Percentiles rank a stretch among this genome's conserved stretches.
Evolutionary conservation across 2,329 filamentous ascomycete species (phyloP).

Genomic region (Hortaea sp.): DNA sequence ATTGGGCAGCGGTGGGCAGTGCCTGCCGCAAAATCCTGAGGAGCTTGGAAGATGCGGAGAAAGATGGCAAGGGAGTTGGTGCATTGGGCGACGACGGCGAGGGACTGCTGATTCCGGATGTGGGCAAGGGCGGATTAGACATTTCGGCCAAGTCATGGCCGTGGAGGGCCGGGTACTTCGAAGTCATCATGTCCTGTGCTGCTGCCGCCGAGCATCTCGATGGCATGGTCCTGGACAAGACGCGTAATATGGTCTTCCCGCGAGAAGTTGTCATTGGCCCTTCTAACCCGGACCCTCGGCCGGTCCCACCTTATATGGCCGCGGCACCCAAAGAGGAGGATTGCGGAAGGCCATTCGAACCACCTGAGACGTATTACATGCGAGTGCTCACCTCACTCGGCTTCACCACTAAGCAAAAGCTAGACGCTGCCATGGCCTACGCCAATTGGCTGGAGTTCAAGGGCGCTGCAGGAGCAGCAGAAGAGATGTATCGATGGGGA

Average conservation of each 20-base stretch:
- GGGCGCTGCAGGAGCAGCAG: constrained; percentile 52
- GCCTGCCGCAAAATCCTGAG: constrained; percentile 41
- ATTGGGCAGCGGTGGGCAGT: constrained; percentile 60
- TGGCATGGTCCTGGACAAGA: constrained; percentile 63
- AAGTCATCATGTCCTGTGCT: constrained; percentile 68
- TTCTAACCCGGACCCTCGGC: constrained; percentile 70
- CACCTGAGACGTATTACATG: constrained; percentile 69
- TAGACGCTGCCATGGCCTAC: constrained; percentile 74
- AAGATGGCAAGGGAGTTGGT: neutral
- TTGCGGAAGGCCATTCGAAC: constrained; percentile 57
- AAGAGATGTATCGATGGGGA: constrained; percentile 65
- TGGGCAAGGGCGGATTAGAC: constrained; percentile 52
- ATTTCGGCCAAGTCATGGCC: constrained; percentile 65
- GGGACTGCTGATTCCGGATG: constrained; percentile 48
- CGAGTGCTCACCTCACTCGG: constrained; percentile 72
- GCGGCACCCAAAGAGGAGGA: constrained; percentile 64
- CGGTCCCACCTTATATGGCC: constrained; percentile 54
- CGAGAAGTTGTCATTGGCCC: constrained; percentile 67
- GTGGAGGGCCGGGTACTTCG: constrained; percentile 80
- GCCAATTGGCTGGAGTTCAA: constrained; percentile 80
- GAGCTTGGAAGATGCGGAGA: constrained; percentile 57
- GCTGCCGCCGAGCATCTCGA: constrained; percentile 72
- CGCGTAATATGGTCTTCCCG: constrained; percentile 56
- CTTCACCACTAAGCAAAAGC: constrained; percentile 65
- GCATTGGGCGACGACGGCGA: constrained; percentile 58